Conservation (phyloP, 2,329 filamentous ascomycete species). For the Trichoderma koningii region DNA sequence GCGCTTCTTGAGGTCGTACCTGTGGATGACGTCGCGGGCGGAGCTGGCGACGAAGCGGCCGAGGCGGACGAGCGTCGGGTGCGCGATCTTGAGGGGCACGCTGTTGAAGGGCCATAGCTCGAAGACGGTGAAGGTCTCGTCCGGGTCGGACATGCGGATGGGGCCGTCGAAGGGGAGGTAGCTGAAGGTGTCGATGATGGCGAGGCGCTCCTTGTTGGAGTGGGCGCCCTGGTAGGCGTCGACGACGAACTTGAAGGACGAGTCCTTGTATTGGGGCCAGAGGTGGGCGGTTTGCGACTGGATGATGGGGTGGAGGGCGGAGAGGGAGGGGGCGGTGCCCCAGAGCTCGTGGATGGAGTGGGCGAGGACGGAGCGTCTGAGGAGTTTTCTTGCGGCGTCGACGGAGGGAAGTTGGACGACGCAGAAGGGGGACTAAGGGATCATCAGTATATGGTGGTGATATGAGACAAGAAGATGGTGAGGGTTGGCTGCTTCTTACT, state of each 20-base stretch:
- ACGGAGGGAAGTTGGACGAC: slow-evolving; percentile 69
- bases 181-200: slow-evolving; percentile 77
- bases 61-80: slow-evolving; percentile 65
- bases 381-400: slow-evolving; percentile 64
- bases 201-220: slow-evolving; percentile 61
- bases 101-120: slow-evolving; percentile 72
- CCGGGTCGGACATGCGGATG: slow-evolving; percentile 73
- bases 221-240: slow-evolving; percentile 81
- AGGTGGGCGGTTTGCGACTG: slow-evolving; percentile 58
- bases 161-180: slow-evolving; percentile 78
- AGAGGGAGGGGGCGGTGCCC: slow-evolving; percentile 70
- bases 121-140: slow-evolving; percentile 76
- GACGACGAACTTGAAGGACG: slow-evolving; percentile 80
- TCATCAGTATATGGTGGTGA: not conserved
- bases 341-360: slow-evolving; percentile 88
- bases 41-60: slow-evolving; percentile 70
- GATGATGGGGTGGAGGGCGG: slow-evolving; percentile 68
- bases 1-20: slow-evolving; percentile 89
- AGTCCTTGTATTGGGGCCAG: slow-evolving; percentile 66
- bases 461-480: not conserved
- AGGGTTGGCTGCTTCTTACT: slow-evolving; percentile 53
- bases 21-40: slow-evolving; percentile 66
- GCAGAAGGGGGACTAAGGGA: slow-evolving; percentile 77
- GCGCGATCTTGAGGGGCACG: slow-evolving; percentile 49
- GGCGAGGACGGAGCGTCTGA: slow-evolving; percentile 76